phyloP scores from a whole-genome alignment of 2,329 filamentous ascomycete genomes.

The Davidsoniella neocaledoniae region DNA sequence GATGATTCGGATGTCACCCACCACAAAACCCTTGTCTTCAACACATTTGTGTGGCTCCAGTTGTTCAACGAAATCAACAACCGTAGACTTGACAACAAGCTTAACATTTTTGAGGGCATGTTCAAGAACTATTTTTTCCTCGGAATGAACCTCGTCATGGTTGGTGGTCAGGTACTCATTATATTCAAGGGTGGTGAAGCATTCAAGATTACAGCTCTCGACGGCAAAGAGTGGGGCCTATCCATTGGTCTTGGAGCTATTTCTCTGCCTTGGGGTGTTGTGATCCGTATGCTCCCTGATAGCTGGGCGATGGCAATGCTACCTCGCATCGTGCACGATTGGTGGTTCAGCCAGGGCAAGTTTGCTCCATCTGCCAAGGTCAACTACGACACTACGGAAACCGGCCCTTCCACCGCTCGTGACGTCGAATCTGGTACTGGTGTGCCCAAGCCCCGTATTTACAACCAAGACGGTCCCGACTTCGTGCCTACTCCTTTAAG shows the following conservation, averaged over 20 bases:
- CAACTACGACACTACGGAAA: neutral
- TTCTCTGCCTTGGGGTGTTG: slow-evolving; percentile 56
- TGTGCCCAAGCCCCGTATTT: neutral
- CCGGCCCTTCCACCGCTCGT: neutral
- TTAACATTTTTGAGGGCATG: slow-evolving; percentile 78
- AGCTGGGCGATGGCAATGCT: slow-evolving; percentile 21
- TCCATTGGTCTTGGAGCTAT: slow-evolving; percentile 61
- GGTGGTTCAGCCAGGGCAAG: slow-evolving; percentile 4
- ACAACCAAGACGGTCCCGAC: slow-evolving; percentile 6
- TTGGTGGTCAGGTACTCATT: slow-evolving; percentile 71
- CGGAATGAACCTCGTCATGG: slow-evolving; percentile 62
- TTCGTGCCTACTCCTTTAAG: slow-evolving; percentile 7
- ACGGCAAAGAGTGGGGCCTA: slow-evolving; percentile 63
- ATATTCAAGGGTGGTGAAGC: slow-evolving; percentile 64
- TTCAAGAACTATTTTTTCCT: slow-evolving; percentile 68
- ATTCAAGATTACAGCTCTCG: slow-evolving; percentile 50
- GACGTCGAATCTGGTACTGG: neutral
- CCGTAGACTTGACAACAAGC: slow-evolving; percentile 67
- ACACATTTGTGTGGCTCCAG: slow-evolving; percentile 57
- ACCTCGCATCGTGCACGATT: slow-evolving; percentile 7
- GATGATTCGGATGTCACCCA: slow-evolving; percentile 24
- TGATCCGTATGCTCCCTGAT: slow-evolving; percentile 61
- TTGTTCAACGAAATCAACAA: slow-evolving; percentile 76
- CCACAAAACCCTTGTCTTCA: slow-evolving; percentile 48
- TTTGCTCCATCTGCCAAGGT: neutral